Evolutionary conservation across 2,329 filamentous ascomycete genomes (phyloP).

Genomic region (Fusarium floridanum): DNA sequence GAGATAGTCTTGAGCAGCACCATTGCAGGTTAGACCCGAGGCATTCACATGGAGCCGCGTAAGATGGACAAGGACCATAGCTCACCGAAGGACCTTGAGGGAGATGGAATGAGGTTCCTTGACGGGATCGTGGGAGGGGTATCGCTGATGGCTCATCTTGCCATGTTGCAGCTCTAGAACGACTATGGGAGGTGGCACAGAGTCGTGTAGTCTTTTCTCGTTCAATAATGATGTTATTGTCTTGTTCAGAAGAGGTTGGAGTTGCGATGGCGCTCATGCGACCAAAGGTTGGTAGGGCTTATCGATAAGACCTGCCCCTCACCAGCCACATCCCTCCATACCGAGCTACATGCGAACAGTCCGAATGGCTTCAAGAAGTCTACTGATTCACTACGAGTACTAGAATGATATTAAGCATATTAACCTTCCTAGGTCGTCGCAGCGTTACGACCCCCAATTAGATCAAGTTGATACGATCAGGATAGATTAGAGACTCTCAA

Average conservation of each 20-base stretch:
- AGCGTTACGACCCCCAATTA: slow-evolving; percentile 7
- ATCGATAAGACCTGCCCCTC: slow-evolving; percentile 37
- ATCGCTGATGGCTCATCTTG: slow-evolving; percentile 70
- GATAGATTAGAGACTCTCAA: slow-evolving; percentile 19
- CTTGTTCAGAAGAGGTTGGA: slow-evolving; percentile 11
- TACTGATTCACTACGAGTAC: slow-evolving; percentile 19
- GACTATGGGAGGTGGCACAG: neutral
- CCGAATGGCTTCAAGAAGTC: neutral
- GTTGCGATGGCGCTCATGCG: slow-evolving; percentile 18
- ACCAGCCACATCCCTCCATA: slow-evolving; percentile 7
- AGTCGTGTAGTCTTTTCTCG: neutral
- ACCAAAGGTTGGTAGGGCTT: slow-evolving; percentile 9
- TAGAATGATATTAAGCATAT: slow-evolving; percentile 7
- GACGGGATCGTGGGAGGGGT: slow-evolving; percentile 67
- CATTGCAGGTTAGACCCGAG: slow-evolving; percentile 14
- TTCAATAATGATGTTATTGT: slow-evolving; percentile 8
- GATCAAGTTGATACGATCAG: slow-evolving; percentile 27
- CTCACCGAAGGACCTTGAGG: slow-evolving; percentile 79
- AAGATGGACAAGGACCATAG: slow-evolving; percentile 5
- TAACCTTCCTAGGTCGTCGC: slow-evolving; percentile 3
- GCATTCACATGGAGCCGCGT: neutral
- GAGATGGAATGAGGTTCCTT: slow-evolving; percentile 86
- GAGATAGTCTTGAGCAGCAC: slow-evolving; percentile 74
- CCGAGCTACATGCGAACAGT: slow-evolving; percentile 2
- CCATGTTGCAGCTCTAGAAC: slow-evolving; percentile 17